Evolutionary conservation across 306 rosid species (phyloP).

Genomic region (Biancaea sappan): DNA sequence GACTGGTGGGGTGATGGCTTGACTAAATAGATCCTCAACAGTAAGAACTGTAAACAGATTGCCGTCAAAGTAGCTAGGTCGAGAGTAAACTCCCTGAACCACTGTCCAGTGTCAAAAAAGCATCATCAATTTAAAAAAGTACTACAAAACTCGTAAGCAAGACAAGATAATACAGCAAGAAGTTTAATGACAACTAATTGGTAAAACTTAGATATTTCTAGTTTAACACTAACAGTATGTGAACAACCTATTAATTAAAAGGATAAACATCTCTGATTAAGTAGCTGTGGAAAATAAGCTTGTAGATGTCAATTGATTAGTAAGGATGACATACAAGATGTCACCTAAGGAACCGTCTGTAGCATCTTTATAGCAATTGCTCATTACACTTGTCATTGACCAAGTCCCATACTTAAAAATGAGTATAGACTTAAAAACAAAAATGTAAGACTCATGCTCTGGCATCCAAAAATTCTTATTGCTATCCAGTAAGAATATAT

Average conservation of each 20-base stretch:
- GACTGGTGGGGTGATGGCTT: constrained; percentile 34
- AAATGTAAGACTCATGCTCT: neutral
- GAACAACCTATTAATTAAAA: constrained; percentile 3
- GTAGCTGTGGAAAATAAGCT: neutral
- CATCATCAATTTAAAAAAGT: constrained; percentile 8
- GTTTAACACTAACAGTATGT: neutral
- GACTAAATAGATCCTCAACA: constrained; percentile 33
- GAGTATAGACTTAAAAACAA: neutral
- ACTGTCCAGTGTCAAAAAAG: constrained; percentile 52
- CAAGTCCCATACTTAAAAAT: neutral
- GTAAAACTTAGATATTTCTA: constrained; percentile 7
- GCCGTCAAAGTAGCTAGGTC: constrained; percentile 51
- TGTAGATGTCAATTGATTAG: neutral
- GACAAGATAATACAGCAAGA: neutral
- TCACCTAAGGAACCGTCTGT: neutral
- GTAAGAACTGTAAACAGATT: constrained; percentile 39
- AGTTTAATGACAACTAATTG: neutral
- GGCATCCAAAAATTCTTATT: neutral
- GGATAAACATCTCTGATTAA: neutral
- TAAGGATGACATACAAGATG: neutral
- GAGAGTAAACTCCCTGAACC: constrained; percentile 52
- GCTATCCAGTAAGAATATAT: neutral
- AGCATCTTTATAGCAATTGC: neutral
- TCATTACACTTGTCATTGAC: neutral
- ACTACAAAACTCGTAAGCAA: neutral